Base-by-base conservation (phyloP, 129 eudicot species). In the Oenanthe sinensis region DNA sequence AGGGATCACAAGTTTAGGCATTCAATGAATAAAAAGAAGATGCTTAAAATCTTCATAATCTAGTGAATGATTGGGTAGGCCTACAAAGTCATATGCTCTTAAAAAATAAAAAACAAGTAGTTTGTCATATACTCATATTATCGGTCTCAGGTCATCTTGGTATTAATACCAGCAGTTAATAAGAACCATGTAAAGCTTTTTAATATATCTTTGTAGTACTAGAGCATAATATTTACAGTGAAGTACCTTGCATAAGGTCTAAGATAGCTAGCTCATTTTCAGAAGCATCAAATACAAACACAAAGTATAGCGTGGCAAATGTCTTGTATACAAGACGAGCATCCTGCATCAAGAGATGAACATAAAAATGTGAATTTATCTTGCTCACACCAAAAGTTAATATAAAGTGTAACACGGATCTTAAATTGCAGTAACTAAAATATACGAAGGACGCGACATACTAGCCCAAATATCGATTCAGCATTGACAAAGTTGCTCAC, bases 191-290 rank as follows among this genome's bases (percentile, higher is more conserved):
- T 5, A 74, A 46, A 28, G 69, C 5, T 33, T 3, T 8, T 3
- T 8, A 71, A 47, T n/a, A 26, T 16, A 26, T 36, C 10, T 14
- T n/a, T 28, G 8, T 13, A 45, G 72, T 45, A 58, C 15, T 39
- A 49, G 39, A 73, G 22, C 76, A 26, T 12, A 26, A n/a, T 50
- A 65, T 37, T 47, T 58, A 52, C 71, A 19, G 40, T 30, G 70
- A 65, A 67, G 72, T 86, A 95, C 99, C 99, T 95, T 95, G 97
- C 87, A 95, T 95, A 40, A 95, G 90, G 80, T 95, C 99, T 65
- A 95, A 87, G 87, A 95, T 95, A 33, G 97, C 99, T 68, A 95
- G 90, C 87, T 95, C 99, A 75, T 95, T 95, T 82, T 95, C 99
- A 69, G 96, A 88, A 42, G 83, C 87, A 79, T 95, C 99, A 83